phyloP scores from a whole-genome alignment of 768 basidiomycete species.

The Leccinum truebloodii region DNA sequence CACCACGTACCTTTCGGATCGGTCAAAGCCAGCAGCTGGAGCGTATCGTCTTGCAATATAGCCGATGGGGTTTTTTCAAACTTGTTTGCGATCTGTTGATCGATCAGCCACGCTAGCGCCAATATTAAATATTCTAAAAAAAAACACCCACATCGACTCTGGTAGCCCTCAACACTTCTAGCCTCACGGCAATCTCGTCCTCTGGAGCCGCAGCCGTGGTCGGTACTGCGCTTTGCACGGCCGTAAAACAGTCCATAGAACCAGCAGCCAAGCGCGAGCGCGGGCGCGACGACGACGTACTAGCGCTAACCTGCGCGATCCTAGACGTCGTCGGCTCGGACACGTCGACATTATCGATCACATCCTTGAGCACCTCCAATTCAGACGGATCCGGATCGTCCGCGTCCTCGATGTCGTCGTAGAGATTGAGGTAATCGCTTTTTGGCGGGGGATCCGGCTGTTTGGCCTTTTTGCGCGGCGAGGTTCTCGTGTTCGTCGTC shows the following conservation, averaged over 20 bases:
- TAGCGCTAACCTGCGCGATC: slow-evolving; percentile 4
- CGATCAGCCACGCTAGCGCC: neutral
- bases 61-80: slow-evolving; percentile 2
- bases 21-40: slow-evolving; percentile 23
- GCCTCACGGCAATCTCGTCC: slow-evolving; percentile 14
- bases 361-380: slow-evolving; percentile 16
- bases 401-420: slow-evolving; percentile 32
- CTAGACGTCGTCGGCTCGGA: slow-evolving; percentile 9
- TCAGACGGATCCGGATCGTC: slow-evolving; percentile 24
- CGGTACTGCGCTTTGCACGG: neutral
- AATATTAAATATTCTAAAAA: neutral
- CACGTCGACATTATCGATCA: slow-evolving; percentile 2
- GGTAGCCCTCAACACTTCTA: slow-evolving; percentile 21
- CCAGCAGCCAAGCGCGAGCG: neutral
- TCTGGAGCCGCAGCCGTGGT: neutral
- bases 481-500: neutral
- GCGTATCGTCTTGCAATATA: slow-evolving; percentile 28
- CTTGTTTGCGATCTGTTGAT: slow-evolving; percentile 17
- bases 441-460: slow-evolving; percentile 7
- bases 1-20: slow-evolving; percentile 19
- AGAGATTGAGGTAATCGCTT: slow-evolving; percentile 13
- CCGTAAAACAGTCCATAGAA: neutral
- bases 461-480: slow-evolving; percentile 24
- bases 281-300: slow-evolving; percentile 9
- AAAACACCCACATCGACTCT: slow-evolving; percentile 21